A percentile compares a stretch with the other conserved stretches of the same genome.
phyloP scores from a whole-genome alignment of 106 monocot species.

The Cymbidium sinense region DNA sequence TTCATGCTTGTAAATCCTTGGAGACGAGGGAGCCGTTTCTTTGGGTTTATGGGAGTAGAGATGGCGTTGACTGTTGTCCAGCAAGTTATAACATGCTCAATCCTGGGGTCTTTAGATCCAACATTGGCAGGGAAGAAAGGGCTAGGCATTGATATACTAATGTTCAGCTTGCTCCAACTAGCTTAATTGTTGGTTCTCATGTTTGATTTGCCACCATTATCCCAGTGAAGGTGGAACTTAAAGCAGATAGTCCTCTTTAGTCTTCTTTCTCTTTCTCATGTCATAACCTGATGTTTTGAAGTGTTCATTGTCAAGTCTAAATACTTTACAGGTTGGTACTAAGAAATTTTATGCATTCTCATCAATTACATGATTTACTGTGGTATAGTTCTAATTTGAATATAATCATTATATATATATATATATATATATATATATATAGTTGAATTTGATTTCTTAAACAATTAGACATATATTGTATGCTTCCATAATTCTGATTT shows the following conservation, averaged over 20 bases:
- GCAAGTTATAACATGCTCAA: too few species aligned
- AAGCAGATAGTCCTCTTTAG: background rate
- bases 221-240: background rate
- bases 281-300: background rate
- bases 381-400: background rate
- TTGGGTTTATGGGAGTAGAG: too few species aligned
- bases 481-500: background rate
- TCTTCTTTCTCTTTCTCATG: background rate
- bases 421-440: background rate
- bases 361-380: background rate
- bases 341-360: background rate
- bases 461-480: background rate
- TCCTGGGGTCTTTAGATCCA: too few species aligned
- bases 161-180: background rate
- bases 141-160: background rate
- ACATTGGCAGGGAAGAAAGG: too few species aligned
- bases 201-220: background rate
- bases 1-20: too few species aligned
- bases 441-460: too few species aligned
- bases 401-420: background rate
- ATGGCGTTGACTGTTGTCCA: too few species aligned
- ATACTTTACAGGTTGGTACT: background rate
- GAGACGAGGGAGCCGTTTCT: too few species aligned
- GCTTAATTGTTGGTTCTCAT: background rate
- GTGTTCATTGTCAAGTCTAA: background rate